These are phyloP conservation scores for Cladosporium velox DNA, from an alignment of 2,329 filamentous ascomycete genomes.

Conservation along the genomic window DNA sequence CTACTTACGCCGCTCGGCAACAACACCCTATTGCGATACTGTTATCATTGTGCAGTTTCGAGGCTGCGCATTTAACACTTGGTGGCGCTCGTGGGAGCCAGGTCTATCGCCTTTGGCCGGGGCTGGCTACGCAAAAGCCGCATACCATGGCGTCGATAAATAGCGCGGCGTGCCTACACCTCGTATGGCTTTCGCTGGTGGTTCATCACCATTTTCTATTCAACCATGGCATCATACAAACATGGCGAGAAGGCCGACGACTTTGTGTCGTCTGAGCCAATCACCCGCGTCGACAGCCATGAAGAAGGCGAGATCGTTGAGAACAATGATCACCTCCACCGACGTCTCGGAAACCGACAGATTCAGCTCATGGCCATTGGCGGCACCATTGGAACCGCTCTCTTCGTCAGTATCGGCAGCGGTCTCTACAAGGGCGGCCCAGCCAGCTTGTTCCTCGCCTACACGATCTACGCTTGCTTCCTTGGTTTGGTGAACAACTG, in stretches of 20 bases:
- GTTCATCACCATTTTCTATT: background rate
- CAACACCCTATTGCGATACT: background rate
- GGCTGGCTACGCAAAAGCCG: background rate
- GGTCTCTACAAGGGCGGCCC: conserved; percentile 55
- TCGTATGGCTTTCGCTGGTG: background rate
- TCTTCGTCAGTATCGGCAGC: conserved; percentile 54
- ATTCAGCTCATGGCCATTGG: conserved; percentile 42
- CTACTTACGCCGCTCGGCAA: conserved; percentile 4
- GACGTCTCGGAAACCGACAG: conserved; percentile 36
- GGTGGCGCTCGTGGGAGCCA: background rate
- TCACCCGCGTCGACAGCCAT: conserved; percentile 1
- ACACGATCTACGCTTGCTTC: conserved; percentile 56
- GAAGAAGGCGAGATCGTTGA: conserved; percentile 23
- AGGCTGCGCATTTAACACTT: background rate
- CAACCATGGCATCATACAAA: conserved; percentile 1
- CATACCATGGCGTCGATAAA: background rate
- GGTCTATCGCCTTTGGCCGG: background rate
- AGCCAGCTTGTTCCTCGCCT: conserved; percentile 60
- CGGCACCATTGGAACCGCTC: conserved; percentile 37
- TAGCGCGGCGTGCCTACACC: background rate
- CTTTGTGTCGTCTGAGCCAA: background rate
- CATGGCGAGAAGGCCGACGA: conserved; percentile 11
- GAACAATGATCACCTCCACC: conserved; percentile 35
- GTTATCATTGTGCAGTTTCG: background rate
- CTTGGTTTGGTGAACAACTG: conserved; percentile 65